A percentile compares a stretch with the other conserved stretches of the same genome.
phyloP scores from a whole-genome alignment of 345 rosid species.

The Passiflora organensis region DNA sequence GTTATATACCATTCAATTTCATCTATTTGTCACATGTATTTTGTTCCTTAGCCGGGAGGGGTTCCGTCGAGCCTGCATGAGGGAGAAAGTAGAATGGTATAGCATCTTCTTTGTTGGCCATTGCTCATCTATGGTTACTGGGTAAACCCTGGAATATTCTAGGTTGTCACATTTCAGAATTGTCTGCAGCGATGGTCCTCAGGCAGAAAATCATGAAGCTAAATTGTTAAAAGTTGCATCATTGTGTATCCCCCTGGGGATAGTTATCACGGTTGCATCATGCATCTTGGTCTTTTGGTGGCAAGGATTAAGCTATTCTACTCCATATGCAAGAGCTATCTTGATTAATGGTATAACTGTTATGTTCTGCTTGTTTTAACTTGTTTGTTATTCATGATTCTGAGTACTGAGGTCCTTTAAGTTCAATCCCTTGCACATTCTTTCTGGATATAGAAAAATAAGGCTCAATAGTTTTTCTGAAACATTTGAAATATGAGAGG shows the following conservation, averaged over 20 bases:
- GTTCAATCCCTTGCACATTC: no score
- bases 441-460: no score
- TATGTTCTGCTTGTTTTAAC: not conserved
- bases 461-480: no score
- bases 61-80: conserved; percentile 84
- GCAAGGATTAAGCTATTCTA: conserved; percentile 60
- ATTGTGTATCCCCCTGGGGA: conserved; percentile 67
- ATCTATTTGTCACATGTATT: conserved; percentile 80
- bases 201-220: conserved; percentile 32
- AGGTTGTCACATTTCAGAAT: no score
- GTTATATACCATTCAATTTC: conserved; percentile 87
- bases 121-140: not conserved
- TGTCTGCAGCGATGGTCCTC: conserved; percentile 44
- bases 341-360: conserved; percentile 62
- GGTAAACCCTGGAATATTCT: no score
- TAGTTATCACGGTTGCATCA: conserved; percentile 50
- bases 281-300: conserved; percentile 67
- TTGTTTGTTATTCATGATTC: not conserved
- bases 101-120: not conserved
- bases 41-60: conserved; percentile 96
- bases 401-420: not conserved
- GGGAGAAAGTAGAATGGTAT: conserved; percentile 69
- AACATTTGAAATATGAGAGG: no score
- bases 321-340: conserved; percentile 70
- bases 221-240: conserved; percentile 77